These are phyloP conservation scores for Penicillium sp. DNA, from an alignment of 2,329 filamentous ascomycete genomes.

Conservation along the genomic window DNA sequence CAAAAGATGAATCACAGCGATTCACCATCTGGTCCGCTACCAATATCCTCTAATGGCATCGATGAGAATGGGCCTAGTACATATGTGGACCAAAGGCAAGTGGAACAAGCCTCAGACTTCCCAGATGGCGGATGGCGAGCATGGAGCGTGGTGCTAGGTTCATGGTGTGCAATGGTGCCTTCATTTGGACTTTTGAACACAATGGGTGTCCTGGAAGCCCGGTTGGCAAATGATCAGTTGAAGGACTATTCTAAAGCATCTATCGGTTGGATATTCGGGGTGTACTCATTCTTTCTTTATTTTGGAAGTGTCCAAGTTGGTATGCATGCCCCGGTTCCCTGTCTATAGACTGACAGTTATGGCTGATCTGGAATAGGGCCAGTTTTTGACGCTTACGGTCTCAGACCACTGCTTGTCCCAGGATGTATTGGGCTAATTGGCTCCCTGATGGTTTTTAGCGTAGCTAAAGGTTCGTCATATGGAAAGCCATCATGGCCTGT, in stretches of 20 bases:
- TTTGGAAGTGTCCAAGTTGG: constrained; percentile 36
- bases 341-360: neutral
- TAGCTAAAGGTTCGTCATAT: constrained; percentile 18
- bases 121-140: constrained; percentile 45
- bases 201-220: constrained; percentile 37
- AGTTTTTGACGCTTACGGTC: constrained; percentile 10
- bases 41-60: no score
- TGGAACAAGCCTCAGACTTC: constrained; percentile 5
- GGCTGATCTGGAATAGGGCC: constrained; percentile 3
- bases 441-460: constrained; percentile 34
- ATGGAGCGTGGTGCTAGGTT: constrained; percentile 45
- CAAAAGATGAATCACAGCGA: no score
- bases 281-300: constrained; percentile 38
- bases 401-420: constrained; percentile 4
- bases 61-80: no score
- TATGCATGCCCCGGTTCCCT: constrained; percentile 17
- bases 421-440: constrained; percentile 23
- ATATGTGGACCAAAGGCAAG: neutral
- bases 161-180: constrained; percentile 39
- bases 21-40: no score
- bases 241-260: constrained; percentile 30
- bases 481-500: neutral
- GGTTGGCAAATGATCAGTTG: constrained; percentile 35
- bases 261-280: constrained; percentile 42
- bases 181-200: constrained; percentile 42